Conservation (phyloP, 2,329 filamentous ascomycete genomes). For the Chaetomiaceae sp. region DNA sequence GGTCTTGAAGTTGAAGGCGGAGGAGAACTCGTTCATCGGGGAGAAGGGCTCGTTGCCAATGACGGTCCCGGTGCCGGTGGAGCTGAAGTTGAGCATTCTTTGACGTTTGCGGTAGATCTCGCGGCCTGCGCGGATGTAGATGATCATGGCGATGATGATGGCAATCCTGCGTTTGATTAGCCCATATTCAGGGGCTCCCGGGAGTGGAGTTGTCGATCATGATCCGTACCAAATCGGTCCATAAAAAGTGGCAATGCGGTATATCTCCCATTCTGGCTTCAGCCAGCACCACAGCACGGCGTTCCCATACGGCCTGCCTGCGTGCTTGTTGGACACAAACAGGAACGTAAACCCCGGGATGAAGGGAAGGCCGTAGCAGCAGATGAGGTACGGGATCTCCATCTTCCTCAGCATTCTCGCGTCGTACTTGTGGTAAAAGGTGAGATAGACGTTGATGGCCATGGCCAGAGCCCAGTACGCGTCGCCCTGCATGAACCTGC, state of each 20-base stretch:
- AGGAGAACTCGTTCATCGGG: conserved; percentile 36
- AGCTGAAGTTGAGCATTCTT: conserved; percentile 53
- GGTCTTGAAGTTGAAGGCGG: conserved; percentile 47
- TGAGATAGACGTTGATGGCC: conserved; percentile 78
- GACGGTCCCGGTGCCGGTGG: conserved; percentile 32
- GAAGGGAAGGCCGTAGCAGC: conserved; percentile 72
- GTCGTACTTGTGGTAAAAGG: conserved; percentile 71
- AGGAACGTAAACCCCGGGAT: conserved; percentile 64
- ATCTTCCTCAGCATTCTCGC: conserved; percentile 59
- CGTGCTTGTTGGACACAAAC: conserved; percentile 48
- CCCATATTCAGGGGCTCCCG: not conserved
- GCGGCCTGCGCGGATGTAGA: conserved; percentile 60
- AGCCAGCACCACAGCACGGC: conserved; percentile 83
- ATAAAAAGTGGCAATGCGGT: conserved; percentile 72
- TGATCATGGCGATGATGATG: conserved; percentile 56
- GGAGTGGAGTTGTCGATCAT: too few relatives aligned
- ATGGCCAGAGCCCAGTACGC: conserved; percentile 74
- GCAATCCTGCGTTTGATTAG: conserved; percentile 45
- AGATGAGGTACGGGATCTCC: conserved; percentile 64
- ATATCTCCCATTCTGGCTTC: conserved; percentile 59
- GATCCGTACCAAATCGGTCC: conserved; percentile 59
- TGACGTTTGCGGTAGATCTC: conserved; percentile 63
- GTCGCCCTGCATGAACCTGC: conserved; percentile 72
- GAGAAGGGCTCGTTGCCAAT: conserved; percentile 37
- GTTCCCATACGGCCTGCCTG: conserved; percentile 65